These are phyloP conservation scores for Pythium brachiatum DNA, from an alignment of 352 stramenopile species.

Conservation along the genomic window DNA sequence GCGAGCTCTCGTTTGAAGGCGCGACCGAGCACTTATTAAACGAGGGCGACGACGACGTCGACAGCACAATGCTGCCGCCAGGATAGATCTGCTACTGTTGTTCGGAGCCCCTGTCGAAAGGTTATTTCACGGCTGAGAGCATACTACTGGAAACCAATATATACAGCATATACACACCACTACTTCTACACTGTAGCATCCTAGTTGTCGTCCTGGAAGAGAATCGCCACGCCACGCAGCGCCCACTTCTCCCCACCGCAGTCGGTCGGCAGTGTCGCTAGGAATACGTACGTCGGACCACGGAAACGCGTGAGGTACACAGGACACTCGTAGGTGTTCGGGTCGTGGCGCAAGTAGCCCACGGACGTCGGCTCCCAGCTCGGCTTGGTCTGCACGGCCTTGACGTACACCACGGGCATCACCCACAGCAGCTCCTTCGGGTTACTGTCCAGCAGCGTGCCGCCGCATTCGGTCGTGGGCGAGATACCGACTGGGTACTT, in stretches of 20 bases:
- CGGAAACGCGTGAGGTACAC: slow-evolving; percentile 97
- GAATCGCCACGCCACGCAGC: slow-evolving; percentile 89
- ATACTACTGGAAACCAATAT: slow-evolving; percentile 1
- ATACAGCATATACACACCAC: slow-evolving; percentile 1
- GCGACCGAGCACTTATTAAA: slow-evolving; percentile 72
- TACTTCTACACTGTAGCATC: neutral
- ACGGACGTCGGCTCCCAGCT: slow-evolving; percentile 94
- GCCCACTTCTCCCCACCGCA: slow-evolving; percentile 93
- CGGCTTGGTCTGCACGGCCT: slow-evolving; percentile 92
- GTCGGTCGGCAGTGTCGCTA: slow-evolving; percentile 93
- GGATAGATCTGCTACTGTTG: slow-evolving; percentile 35
- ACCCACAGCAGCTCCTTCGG: slow-evolving; percentile 94
- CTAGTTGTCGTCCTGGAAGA: slow-evolving; percentile 96
- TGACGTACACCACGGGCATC: slow-evolving; percentile 95
- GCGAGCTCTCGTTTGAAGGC: slow-evolving; percentile 68
- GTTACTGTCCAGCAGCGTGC: slow-evolving; percentile 91
- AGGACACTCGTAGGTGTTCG: slow-evolving; percentile 93
- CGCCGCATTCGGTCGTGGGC: slow-evolving; percentile 82
- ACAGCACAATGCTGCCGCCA: slow-evolving; percentile 64
- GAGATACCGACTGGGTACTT: slow-evolving; percentile 83
- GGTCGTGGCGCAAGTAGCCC: slow-evolving; percentile 93
- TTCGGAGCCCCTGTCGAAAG: no score
- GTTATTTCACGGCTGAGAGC: no score
- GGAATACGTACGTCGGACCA: slow-evolving; percentile 95
- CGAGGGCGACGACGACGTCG: slow-evolving; percentile 55